phyloP scores from a whole-genome alignment of 2,329 filamentous ascomycete genomes.

The Epichloe gansuensis region DNA sequence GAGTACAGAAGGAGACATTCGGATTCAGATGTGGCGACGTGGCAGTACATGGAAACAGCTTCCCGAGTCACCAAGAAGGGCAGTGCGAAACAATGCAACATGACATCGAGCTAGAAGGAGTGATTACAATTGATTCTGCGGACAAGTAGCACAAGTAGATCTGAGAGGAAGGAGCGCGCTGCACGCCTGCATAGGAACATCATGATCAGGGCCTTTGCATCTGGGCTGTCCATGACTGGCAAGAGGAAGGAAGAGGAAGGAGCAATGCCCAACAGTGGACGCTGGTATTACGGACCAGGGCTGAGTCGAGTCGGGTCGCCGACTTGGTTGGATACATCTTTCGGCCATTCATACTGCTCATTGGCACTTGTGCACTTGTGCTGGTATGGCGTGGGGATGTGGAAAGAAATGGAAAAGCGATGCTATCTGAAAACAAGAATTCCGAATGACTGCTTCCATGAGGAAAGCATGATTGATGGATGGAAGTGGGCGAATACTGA shows the following conservation, averaged over 20 bases:
- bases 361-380: too few species aligned
- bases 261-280: not conserved
- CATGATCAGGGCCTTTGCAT: not conserved
- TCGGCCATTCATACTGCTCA: too few species aligned
- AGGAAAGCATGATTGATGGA: too few species aligned
- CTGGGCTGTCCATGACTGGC: not conserved
- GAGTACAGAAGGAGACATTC: not conserved
- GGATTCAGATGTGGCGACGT: not conserved
- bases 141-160: not conserved
- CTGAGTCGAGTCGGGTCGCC: too few species aligned
- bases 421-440: too few species aligned
- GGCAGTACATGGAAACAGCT: not conserved
- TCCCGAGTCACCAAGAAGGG: not conserved
- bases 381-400: too few species aligned
- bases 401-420: too few species aligned
- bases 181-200: not conserved
- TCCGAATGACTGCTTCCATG: too few species aligned
- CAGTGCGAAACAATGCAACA: not conserved
- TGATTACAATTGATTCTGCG: not conserved
- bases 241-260: not conserved
- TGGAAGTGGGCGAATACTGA: too few species aligned
- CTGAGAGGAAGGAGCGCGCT: not conserved
- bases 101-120: not conserved
- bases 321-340: too few species aligned
- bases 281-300: not conserved